phyloP scores from a whole-genome alignment of 2,329 filamentous ascomycete species.

The Phaeoacremonium minimum region DNA sequence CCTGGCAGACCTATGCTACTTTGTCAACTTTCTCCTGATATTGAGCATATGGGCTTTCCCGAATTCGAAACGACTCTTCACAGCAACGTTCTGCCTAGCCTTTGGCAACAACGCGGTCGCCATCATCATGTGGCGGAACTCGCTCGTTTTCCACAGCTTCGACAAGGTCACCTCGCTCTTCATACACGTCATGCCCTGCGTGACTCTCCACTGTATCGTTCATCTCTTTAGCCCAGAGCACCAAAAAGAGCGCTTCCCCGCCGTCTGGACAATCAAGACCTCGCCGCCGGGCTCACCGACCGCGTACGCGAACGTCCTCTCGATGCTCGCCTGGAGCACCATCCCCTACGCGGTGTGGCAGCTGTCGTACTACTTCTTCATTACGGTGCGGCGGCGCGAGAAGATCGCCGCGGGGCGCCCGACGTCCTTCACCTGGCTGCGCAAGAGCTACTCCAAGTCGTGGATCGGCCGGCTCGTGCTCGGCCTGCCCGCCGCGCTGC shows the following conservation, averaged over 20 bases:
- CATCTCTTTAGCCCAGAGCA: conserved; percentile 68
- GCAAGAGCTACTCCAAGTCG: conserved; percentile 82
- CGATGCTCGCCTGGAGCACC: conserved; percentile 93
- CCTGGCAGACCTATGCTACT: conserved; percentile 94
- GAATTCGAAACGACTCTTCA: conserved; percentile 83
- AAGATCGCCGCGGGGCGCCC: conserved; percentile 94
- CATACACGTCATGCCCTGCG: conserved; percentile 98
- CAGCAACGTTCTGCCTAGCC: conserved; percentile 85
- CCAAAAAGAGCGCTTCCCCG: conserved; percentile 72
- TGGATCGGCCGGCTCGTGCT: conserved; percentile 87
- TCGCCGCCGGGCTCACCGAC: conserved; percentile 66
- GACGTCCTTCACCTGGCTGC: conserved; percentile 96
- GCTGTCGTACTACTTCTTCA: conserved; percentile 86
- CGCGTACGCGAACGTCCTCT: conserved; percentile 70
- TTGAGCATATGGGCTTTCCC: conserved; percentile 89
- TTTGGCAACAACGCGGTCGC: conserved; percentile 97
- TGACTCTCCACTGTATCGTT: conserved; percentile 85
- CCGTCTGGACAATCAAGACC: conserved; percentile 75
- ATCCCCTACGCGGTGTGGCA: conserved; percentile 94
- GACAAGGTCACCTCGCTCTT: conserved; percentile 99
- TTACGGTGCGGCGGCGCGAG: conserved; percentile 88
- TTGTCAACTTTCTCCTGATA: conserved; percentile 83
- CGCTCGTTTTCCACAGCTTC: conserved; percentile 94
- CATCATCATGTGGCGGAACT: conserved; percentile 99
- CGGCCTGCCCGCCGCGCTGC: conserved; percentile 66